Percentiles rank a stretch among this genome's conserved stretches.
phyloP scores from a whole-genome alignment of 805 yeast species.

The Candida dendrica region DNA sequence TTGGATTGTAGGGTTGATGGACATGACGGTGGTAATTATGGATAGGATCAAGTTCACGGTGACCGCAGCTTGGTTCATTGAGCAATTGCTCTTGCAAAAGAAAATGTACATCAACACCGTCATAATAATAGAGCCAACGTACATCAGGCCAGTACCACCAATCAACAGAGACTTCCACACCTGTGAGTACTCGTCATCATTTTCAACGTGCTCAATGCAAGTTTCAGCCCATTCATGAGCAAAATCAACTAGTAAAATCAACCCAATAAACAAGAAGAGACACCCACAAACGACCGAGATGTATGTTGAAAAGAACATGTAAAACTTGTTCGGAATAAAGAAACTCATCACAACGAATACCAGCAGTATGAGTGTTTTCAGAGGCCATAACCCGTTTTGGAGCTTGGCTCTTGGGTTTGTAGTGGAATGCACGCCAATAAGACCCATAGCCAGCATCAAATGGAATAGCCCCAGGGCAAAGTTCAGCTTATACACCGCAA shows the following conservation, averaged over 20 bases:
- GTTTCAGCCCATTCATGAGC: slow-evolving; percentile 99
- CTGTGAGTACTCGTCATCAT: slow-evolving; percentile 49
- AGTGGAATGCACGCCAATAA: slow-evolving; percentile 73
- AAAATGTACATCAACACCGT: slow-evolving; percentile 74
- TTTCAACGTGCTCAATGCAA: slow-evolving; percentile 85
- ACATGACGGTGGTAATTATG: slow-evolving; percentile 56
- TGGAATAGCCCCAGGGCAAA: slow-evolving; percentile 83
- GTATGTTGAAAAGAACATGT: slow-evolving; percentile 85
- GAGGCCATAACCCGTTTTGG: slow-evolving; percentile 90
- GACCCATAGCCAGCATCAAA: slow-evolving; percentile 54
- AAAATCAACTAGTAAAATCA: slow-evolving; percentile 86
- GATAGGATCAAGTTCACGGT: slow-evolving; percentile 66
- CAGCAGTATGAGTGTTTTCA: slow-evolving; percentile 59
- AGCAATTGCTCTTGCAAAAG: slow-evolving; percentile 77
- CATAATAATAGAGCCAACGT: slow-evolving; percentile 62
- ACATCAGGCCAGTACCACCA: slow-evolving; percentile 86
- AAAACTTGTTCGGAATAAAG: slow-evolving; percentile 80
- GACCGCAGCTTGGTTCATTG: slow-evolving; percentile 85
- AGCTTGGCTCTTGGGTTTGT: slow-evolving; percentile 69
- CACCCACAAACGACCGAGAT: slow-evolving; percentile 81
- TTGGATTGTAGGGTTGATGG: slow-evolving; percentile 78
- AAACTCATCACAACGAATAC: slow-evolving; percentile 55
- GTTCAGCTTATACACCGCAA: slow-evolving; percentile 88
- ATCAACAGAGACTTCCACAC: slow-evolving; percentile 78
- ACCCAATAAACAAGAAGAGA: slow-evolving; percentile 80